A percentile compares a stretch with the other conserved stretches of the same genome.
These are phyloP conservation scores for Rhizopogon sp. DNA, from an alignment of 768 basidiomycete species.

Conservation along the genomic window DNA sequence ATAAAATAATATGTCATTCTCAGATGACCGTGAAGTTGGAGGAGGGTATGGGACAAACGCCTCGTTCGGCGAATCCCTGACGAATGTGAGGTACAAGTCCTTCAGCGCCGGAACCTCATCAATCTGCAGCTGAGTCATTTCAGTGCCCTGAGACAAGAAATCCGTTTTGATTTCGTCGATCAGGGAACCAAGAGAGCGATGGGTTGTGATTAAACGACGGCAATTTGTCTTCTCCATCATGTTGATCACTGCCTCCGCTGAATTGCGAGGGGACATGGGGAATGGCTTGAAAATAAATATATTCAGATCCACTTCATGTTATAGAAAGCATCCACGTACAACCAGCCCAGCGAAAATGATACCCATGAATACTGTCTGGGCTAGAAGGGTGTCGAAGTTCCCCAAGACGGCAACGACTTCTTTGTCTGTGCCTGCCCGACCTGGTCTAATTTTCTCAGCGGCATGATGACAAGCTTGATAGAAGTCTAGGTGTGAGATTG, in stretches of 20 bases:
- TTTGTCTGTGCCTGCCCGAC: too few relatives aligned
- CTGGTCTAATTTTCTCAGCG: too few relatives aligned
- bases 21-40: neutral
- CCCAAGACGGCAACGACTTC: too few relatives aligned
- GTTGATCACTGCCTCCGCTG: slow-evolving; percentile 26
- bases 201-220: slow-evolving; percentile 32
- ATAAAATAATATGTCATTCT: slow-evolving; percentile 26
- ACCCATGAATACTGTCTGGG: too few relatives aligned
- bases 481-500: slow-evolving; percentile 39
- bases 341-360: too few relatives aligned
- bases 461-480: slow-evolving; percentile 38
- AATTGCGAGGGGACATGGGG: slow-evolving; percentile 34
- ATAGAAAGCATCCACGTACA: neutral
- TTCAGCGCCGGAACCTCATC: slow-evolving; percentile 12
- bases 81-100: slow-evolving; percentile 7
- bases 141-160: slow-evolving; percentile 2
- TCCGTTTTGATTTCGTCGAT: slow-evolving; percentile 22
- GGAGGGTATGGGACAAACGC: slow-evolving; percentile 8
- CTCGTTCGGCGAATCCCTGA: neutral
- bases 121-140: slow-evolving; percentile 4
- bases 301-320: neutral
- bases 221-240: slow-evolving; percentile 34
- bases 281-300: slow-evolving; percentile 22
- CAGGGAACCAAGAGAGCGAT: slow-evolving; percentile 23
- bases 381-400: too few relatives aligned